A percentile compares a stretch with the other conserved stretches of the same genome.
These are phyloP conservation scores for Earliella scabrosa DNA, from an alignment of 1,284 basidiomycete species.

Conservation along the genomic window DNA sequence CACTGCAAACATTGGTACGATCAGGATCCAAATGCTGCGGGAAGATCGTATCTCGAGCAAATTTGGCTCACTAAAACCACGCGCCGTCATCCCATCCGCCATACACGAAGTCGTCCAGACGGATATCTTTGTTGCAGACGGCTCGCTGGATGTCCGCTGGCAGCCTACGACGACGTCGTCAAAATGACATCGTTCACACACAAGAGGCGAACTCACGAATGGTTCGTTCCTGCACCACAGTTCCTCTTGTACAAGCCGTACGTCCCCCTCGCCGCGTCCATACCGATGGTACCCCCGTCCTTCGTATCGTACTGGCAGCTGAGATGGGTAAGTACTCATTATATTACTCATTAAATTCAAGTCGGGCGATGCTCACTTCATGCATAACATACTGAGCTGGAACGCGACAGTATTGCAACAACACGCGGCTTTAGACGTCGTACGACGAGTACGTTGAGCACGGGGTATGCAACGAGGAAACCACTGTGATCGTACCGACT, in stretches of 20 bases:
- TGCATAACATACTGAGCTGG: slow-evolving; percentile 20
- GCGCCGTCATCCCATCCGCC: slow-evolving; percentile 20
- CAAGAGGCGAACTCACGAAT: slow-evolving; percentile 1
- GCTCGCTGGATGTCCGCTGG: slow-evolving; percentile 17
- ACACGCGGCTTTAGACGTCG: background rate
- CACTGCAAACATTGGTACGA: background rate
- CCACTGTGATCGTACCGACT: slow-evolving; percentile 3
- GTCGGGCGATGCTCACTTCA: slow-evolving; percentile 11
- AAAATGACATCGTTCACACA: too few species aligned
- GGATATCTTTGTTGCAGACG: slow-evolving; percentile 20
- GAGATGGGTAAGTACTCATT: background rate
- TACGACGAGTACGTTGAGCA: too few species aligned
- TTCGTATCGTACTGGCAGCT: slow-evolving; percentile 18
- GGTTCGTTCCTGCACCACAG: slow-evolving; percentile 5
- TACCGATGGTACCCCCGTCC: background rate
- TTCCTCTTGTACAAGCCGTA: background rate
- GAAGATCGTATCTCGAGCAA: too few species aligned
- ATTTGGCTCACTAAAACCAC: slow-evolving; percentile 13
- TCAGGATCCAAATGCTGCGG: background rate
- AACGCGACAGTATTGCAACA: slow-evolving; percentile 20
- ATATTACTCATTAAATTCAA: background rate
- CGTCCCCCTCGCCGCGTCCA: background rate
- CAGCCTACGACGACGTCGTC: background rate
- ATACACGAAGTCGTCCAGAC: slow-evolving; percentile 22
- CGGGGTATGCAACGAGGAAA: too few species aligned